A percentile compares a stretch with the other conserved stretches of the same genome.
These are phyloP conservation scores for Lithospermum erythrorhizon DNA, from an alignment of 257 asterid genomes.

Conservation along the genomic window DNA sequence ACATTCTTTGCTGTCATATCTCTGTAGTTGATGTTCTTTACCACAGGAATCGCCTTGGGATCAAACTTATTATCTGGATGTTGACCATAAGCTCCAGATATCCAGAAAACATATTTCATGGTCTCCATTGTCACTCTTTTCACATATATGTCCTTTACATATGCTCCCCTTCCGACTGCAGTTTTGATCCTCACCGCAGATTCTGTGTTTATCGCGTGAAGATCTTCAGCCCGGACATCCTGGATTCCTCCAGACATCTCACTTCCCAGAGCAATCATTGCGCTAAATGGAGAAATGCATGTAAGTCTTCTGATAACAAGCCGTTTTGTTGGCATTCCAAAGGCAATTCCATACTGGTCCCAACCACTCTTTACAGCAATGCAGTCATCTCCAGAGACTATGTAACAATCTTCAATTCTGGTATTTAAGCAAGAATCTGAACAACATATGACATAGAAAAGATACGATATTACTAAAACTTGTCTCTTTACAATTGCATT, in stretches of 20 bases:
- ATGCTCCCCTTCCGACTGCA: constrained; percentile 45
- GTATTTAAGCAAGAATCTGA: constrained; percentile 63
- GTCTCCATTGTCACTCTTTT: constrained; percentile 25
- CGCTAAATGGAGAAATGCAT: constrained; percentile 68
- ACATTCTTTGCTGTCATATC: constrained; percentile 34
- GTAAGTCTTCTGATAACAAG: constrained; percentile 42
- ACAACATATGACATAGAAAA: not conserved
- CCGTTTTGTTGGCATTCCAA: constrained; percentile 40
- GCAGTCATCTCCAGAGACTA: constrained; percentile 74
- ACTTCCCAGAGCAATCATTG: constrained; percentile 70
- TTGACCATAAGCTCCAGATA: constrained; percentile 35
- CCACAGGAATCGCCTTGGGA: constrained; percentile 44
- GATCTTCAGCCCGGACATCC: constrained; percentile 51
- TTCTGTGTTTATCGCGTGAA: constrained; percentile 37
- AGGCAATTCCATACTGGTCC: constrained; percentile 49
- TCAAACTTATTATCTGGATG: constrained; percentile 44
- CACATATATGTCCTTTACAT: constrained; percentile 40
- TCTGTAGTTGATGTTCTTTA: constrained; percentile 32
- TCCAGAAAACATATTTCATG: constrained; percentile 65
- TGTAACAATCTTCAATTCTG: constrained; percentile 44
- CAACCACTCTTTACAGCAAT: constrained; percentile 73
- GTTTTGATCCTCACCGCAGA: constrained; percentile 61
- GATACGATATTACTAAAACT: not conserved
- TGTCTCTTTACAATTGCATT: not conserved
- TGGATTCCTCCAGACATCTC: constrained; percentile 79